Evolutionary conservation across 2,329 filamentous ascomycete genomes (phyloP), one percentile per base, ranked within the genome.

Genomic region (Penicillium sp.): DNA sequence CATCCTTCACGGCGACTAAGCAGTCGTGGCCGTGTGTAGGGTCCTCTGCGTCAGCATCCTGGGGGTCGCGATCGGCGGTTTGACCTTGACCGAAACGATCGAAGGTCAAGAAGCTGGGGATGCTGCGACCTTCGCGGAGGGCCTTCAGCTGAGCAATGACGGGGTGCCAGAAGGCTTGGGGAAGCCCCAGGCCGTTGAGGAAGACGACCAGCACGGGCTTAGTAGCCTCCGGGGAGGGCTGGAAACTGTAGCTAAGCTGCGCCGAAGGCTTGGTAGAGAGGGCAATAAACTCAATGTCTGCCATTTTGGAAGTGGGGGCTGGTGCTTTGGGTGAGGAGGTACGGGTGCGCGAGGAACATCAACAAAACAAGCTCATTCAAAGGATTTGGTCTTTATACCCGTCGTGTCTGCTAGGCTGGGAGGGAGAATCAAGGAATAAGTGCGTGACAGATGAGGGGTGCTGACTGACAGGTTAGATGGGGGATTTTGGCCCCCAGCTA

Each of bases 1-100:
- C 70, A 54, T 82, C 79, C 37, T 68, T 66, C 2, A 79, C 74
- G 31, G 75, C 78, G 29, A 76, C 74, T 33, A 72, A 68, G 7
- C 75, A 70, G 60, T 83, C 80, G 59, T 85, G 83, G 6, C 77
- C 80, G 54, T 83, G 74, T 31, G 69, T 71, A 22, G 69, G 68
- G 9, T 75, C 65, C 24, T 74, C 24, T 26, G 76, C 35, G 45
- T 65, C 22, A 49, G 66, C 55, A 42, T 76, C 75, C 3, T 65
- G 57, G 0, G 74, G 78, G 49, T 85, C 82, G 3, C 70, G 67
- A n/a, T 82, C 81, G 48, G 66, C 79, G 63, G 72, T 78, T 70
- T 52, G 69, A 10, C 83, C 83, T 67, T 86, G 84, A 9, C 84
- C 83, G 61, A 80, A 85, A 43, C 84, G 82, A 68, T 86, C 84